Evolutionary conservation across 2,329 filamentous ascomycete species (phyloP).

Genomic region (Neonectria neomacrospora): DNA sequence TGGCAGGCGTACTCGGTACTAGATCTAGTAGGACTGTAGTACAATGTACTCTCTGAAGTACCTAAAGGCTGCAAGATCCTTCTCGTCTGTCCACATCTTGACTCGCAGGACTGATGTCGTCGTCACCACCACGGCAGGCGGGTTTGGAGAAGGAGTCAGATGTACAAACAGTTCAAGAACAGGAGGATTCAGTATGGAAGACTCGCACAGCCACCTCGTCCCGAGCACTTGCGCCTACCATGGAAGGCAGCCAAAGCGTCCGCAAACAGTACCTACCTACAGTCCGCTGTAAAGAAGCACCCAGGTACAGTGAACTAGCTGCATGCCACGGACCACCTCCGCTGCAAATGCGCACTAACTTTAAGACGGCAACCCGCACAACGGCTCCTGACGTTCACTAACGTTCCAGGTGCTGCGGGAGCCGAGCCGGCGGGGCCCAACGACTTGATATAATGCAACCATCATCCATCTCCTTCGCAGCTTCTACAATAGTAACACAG

Average conservation of each 20-base stretch:
- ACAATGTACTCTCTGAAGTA: too few species aligned
- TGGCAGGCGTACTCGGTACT: too few species aligned
- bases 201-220: conserved; percentile 2
- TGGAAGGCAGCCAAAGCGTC: not conserved
- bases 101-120: conserved; percentile 3
- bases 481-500: not conserved
- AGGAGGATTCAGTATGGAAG: not conserved
- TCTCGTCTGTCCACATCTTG: not conserved
- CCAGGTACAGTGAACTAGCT: not conserved
- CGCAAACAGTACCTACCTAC: too few species aligned
- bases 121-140: conserved; percentile 4
- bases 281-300: not conserved
- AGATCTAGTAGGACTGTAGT: too few species aligned
- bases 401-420: conserved; percentile 2
- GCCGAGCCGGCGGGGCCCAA: not conserved
- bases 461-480: conserved; percentile 2
- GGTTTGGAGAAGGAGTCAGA: not conserved
- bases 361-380: conserved; percentile 2
- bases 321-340: conserved; percentile 2
- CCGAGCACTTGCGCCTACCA: not conserved
- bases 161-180: not conserved
- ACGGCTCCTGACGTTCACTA: conserved; percentile 5
- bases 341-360: conserved; percentile 1
- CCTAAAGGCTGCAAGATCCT: conserved; percentile 1
- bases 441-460: conserved; percentile 12